A percentile compares a stretch with the other conserved stretches of the same genome.
Evolutionary conservation across 106 monocot species (phyloP).

Genomic region (Narthecium ossifragum): DNA sequence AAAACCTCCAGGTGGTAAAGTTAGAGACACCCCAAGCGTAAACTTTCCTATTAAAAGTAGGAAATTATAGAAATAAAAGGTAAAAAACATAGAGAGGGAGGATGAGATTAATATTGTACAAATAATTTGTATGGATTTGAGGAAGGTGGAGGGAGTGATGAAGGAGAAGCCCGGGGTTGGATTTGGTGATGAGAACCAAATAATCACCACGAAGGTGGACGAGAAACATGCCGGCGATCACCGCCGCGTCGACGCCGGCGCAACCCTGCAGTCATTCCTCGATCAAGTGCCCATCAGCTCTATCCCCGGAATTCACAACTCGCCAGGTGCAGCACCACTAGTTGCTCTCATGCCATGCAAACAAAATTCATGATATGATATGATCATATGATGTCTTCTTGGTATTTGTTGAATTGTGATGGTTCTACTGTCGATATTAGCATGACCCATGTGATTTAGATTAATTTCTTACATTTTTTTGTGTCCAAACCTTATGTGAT

Average conservation of each 20-base stretch:
- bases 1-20: too few relatives aligned
- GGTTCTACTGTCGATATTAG: not conserved
- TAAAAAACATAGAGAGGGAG: not conserved
- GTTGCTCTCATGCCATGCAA: too few relatives aligned
- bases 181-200: not conserved
- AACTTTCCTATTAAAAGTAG: too few relatives aligned
- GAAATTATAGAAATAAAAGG: not conserved
- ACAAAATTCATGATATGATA: too few relatives aligned
- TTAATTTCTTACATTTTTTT: too few relatives aligned
- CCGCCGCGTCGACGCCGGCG: not conserved
- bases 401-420: not conserved
- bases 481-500: too few relatives aligned
- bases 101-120: too few relatives aligned
- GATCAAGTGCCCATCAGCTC: slow-evolving; percentile 35
- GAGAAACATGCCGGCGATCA: not conserved
- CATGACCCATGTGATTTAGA: too few relatives aligned
- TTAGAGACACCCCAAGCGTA: too few relatives aligned
- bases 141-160: slow-evolving; percentile 1
- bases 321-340: too few relatives aligned
- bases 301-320: slow-evolving; percentile 9
- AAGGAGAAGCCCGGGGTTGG: not conserved
- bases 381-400: not conserved
- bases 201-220: not conserved
- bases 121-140: slow-evolving; percentile 14
- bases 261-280: slow-evolving; percentile 35